phyloP scores from a whole-genome alignment of 2,329 filamentous ascomycete genomes.

The Fusarium sp. region DNA sequence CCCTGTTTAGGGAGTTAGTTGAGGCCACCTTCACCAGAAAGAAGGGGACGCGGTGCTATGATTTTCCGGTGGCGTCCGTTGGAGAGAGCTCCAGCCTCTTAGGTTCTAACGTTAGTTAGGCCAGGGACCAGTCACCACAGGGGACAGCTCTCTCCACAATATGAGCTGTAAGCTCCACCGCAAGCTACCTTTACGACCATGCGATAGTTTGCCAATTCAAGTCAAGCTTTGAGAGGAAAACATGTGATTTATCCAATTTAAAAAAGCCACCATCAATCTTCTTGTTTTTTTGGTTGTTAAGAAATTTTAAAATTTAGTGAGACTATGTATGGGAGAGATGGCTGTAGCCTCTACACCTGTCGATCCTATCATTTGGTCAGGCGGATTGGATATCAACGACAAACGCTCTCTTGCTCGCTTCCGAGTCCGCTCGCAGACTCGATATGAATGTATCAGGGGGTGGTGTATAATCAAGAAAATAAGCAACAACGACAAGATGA shows the following conservation, averaged over 20 bases:
- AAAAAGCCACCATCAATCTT: neutral
- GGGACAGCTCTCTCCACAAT: constrained; percentile 3
- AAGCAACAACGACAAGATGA: constrained; percentile 36
- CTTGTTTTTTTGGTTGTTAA: neutral
- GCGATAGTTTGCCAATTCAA: constrained; percentile 11
- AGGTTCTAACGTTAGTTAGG: neutral
- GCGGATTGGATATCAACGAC: constrained; percentile 41
- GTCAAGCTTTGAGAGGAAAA: neutral
- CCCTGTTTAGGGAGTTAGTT: constrained; percentile 43
- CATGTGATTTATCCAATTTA: constrained; percentile 8
- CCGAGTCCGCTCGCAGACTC: constrained; percentile 47
- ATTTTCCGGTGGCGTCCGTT: constrained; percentile 45
- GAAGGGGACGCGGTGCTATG: constrained; percentile 43
- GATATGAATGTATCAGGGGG: constrained; percentile 45
- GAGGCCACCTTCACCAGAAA: constrained; percentile 57
- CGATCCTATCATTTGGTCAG: constrained; percentile 35
- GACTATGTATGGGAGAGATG: constrained; percentile 47
- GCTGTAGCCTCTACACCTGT: constrained; percentile 40
- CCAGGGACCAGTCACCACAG: neutral
- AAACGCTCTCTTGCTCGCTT: constrained; percentile 43
- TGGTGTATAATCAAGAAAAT: constrained; percentile 48
- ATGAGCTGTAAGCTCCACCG: constrained; percentile 14
- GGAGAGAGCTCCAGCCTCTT: neutral
- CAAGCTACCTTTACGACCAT: neutral
- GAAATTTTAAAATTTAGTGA: constrained; percentile 46